Evolutionary conservation across 1,139 yeast genomes (phyloP).

Genomic region (Magnusiomyces magnusii): DNA sequence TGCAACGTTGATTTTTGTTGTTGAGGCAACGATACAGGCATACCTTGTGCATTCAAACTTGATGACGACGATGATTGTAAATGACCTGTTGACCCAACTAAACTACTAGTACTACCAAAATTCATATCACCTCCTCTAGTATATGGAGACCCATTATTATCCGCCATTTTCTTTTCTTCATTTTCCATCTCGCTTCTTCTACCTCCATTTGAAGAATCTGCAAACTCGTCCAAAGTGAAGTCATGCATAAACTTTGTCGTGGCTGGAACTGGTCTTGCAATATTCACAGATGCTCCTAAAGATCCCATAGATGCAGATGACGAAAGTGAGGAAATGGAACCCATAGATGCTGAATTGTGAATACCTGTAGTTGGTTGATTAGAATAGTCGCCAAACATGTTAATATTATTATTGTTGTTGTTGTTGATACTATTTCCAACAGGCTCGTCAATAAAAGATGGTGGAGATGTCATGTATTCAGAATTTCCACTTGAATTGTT

Average conservation of each 20-base stretch:
- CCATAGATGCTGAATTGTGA: neutral
- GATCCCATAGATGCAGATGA: neutral
- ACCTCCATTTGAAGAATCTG: neutral
- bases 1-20: neutral
- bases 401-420: too few species aligned
- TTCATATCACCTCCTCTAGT: too few species aligned
- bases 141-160: too few species aligned
- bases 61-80: neutral
- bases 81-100: neutral
- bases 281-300: neutral
- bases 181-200: neutral
- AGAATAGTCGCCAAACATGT: neutral
- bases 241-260: constrained; percentile 4
- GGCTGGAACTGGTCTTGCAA: neutral
- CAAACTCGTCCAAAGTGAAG: constrained; percentile 1
- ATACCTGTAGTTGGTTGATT: neutral
- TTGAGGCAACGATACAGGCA: neutral
- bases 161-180: neutral
- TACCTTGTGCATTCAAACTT: neutral
- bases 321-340: neutral
- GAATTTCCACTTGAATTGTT: neutral
- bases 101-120: neutral
- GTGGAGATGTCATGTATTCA: neutral
- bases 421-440: too few species aligned
- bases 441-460: neutral